Conservation (phyloP, 768 basidiomycete genomes). For the Rhodotorula taiwanensis region DNA sequence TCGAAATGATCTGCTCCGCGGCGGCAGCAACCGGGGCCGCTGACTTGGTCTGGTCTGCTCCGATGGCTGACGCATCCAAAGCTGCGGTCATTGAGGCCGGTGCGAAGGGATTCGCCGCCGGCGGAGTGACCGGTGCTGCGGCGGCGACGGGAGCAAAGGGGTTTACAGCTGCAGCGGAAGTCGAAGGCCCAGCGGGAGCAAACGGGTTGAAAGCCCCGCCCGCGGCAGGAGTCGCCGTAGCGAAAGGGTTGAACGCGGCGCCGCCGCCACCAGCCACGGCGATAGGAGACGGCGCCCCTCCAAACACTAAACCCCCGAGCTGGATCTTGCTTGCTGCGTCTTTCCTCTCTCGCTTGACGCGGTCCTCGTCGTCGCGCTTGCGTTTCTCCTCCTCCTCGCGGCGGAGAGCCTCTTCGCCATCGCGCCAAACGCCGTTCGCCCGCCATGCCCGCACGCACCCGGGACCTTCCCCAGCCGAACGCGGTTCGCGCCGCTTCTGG, state of each 20-base stretch:
- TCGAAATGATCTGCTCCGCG: background rate
- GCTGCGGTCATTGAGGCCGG: no score
- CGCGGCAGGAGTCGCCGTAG: conserved; percentile 34
- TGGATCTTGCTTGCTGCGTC: conserved; percentile 10
- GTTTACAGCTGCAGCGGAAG: background rate
- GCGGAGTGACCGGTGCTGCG: conserved; percentile 9
- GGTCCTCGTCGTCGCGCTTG: conserved; percentile 20
- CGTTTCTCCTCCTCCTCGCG: conserved; percentile 45
- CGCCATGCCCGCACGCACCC: conserved; percentile 64
- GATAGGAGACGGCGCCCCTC: background rate
- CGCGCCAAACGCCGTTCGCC: conserved; percentile 63
- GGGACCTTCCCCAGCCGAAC: conserved; percentile 70
- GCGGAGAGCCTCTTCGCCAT: conserved; percentile 41
- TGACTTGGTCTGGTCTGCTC: no score
- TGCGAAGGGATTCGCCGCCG: background rate
- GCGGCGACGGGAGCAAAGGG: conserved; percentile 44
- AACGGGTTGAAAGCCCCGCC: conserved; percentile 58
- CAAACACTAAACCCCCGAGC: conserved; percentile 43
- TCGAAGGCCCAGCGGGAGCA: conserved; percentile 40
- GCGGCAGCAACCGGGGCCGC: background rate
- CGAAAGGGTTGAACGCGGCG: conserved; percentile 47
- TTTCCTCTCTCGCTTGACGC: conserved; percentile 16
- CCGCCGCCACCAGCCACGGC: background rate
- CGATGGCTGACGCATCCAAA: no score
- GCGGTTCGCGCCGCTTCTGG: conserved; percentile 70